Evolutionary conservation across 1,139 yeast species (phyloP).

Genomic region (Hemisphaericaspora subhashii): DNA sequence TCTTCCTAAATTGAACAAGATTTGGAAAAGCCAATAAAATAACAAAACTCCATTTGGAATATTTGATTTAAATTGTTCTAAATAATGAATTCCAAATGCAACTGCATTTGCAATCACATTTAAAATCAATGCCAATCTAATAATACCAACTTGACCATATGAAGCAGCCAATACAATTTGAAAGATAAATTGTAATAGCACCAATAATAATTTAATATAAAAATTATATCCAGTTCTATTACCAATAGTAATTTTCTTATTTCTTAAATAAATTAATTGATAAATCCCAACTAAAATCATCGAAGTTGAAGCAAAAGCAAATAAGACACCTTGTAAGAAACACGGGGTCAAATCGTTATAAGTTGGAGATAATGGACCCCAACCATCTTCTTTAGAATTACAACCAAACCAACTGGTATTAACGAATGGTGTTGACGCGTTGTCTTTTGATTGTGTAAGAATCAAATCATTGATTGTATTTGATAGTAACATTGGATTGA

Average conservation of each 20-base stretch:
- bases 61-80: constrained; percentile 66
- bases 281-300: constrained; percentile 55
- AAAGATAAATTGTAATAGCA: constrained; percentile 39
- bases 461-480: neutral
- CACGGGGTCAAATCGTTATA: constrained; percentile 80
- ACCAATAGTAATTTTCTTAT: constrained; percentile 27
- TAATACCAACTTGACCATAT: constrained; percentile 38
- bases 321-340: constrained; percentile 69
- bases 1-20: constrained; percentile 39
- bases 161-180: constrained; percentile 25
- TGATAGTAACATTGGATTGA: constrained; percentile 1
- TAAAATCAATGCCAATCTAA: constrained; percentile 40
- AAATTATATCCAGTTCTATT: constrained; percentile 44
- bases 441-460: neutral
- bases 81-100: constrained; percentile 59
- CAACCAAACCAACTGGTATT: constrained; percentile 16
- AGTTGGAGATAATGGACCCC: constrained; percentile 64
- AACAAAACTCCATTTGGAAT: constrained; percentile 72
- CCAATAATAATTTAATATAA: constrained; percentile 43
- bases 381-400: constrained; percentile 52
- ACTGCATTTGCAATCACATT: constrained; percentile 47
- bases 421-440: neutral
- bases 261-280: constrained; percentile 41
- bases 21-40: constrained; percentile 71
- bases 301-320: constrained; percentile 50